phyloP scores from a whole-genome alignment of 805 yeast species.

The Maudiozyma turicensis region DNA sequence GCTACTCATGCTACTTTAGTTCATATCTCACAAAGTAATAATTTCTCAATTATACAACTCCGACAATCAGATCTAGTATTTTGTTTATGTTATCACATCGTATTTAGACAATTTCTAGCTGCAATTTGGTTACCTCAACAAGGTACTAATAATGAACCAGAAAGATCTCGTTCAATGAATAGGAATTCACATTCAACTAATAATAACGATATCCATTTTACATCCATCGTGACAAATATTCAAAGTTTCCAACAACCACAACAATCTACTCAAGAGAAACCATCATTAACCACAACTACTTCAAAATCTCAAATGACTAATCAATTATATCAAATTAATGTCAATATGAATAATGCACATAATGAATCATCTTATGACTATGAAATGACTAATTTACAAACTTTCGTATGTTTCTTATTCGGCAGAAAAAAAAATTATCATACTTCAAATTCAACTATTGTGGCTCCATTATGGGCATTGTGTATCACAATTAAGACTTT shows the following conservation, averaged over 20 bases:
- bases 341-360: constrained; percentile 7
- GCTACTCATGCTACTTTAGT: constrained; percentile 19
- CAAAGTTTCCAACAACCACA: neutral
- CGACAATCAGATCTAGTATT: constrained; percentile 2
- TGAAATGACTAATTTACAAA: constrained; percentile 17
- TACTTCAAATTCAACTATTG: constrained; percentile 4
- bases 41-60: too few species aligned
- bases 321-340: constrained; percentile 17
- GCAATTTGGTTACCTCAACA: neutral
- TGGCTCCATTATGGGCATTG: constrained; percentile 47
- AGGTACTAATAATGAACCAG: constrained; percentile 2
- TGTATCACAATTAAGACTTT: constrained; percentile 43
- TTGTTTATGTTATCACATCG: constrained; percentile 25
- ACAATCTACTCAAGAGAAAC: neutral
- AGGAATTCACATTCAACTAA: neutral
- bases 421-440: constrained; percentile 17
- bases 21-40: constrained; percentile 9
- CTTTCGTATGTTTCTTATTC: constrained; percentile 24
- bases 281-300: neutral
- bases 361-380: neutral
- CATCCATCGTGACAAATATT: neutral
- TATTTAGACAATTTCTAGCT: constrained; percentile 16
- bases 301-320: constrained; percentile 6
- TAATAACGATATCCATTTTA: too few species aligned
- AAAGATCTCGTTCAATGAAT: constrained; percentile 10